These are phyloP conservation scores for Fusarium abutilonis DNA, from an alignment of 2,329 filamentous ascomycete species.

Conservation along the genomic window DNA sequence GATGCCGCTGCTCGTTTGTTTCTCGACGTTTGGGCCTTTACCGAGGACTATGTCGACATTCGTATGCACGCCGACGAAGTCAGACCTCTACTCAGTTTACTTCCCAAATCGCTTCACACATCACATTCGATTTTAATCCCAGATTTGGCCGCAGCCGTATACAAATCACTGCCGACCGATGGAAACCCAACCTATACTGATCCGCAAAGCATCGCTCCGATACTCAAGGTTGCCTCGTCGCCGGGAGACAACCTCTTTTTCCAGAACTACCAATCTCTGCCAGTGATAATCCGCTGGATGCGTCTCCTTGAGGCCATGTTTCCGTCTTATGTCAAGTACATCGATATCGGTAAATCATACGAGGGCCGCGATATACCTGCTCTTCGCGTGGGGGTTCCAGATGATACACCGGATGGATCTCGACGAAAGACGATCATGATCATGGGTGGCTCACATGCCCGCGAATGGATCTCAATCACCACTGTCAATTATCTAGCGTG, in stretches of 20 bases:
- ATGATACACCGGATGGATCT: conserved; percentile 53
- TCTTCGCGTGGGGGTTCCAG: conserved; percentile 74
- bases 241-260: conserved; percentile 83
- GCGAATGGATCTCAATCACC: conserved; percentile 95
- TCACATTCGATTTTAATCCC: conserved; percentile 81
- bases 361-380: conserved; percentile 89
- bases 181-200: conserved; percentile 29
- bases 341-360: conserved; percentile 83
- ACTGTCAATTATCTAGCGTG: conserved; percentile 93
- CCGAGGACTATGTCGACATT: conserved; percentile 84
- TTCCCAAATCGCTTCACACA: conserved; percentile 77
- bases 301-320: conserved; percentile 90
- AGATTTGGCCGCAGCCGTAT: conserved; percentile 80
- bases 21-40: conserved; percentile 91
- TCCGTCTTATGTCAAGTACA: conserved; percentile 76
- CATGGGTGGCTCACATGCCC: conserved; percentile 86
- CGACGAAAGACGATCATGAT: conserved; percentile 82
- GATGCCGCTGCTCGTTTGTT: conserved; percentile 79
- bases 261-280: conserved; percentile 87
- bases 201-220: conserved; percentile 45
- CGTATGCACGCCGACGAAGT: conserved; percentile 80
- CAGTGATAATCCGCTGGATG: conserved; percentile 90
- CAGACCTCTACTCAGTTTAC: conserved; percentile 77
- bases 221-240: conserved; percentile 47
- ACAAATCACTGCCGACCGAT: conserved; percentile 57